A percentile compares a stretch with the other conserved stretches of the same genome.
Evolutionary conservation across 1,139 yeast species (phyloP).

Genomic region (Wickerhamomyces sp.): DNA sequence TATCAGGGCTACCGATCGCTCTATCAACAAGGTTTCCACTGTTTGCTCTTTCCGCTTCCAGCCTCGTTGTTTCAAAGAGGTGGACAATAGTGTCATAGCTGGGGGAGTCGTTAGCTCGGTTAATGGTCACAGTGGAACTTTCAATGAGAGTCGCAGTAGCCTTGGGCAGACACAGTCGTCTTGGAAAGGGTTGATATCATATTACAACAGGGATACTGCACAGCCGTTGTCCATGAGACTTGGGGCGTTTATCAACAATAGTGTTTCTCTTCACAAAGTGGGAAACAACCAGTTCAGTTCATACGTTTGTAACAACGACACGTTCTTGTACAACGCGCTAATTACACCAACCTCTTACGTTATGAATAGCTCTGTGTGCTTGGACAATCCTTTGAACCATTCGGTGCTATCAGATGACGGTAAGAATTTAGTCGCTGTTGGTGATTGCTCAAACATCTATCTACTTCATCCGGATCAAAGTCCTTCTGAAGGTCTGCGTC

Average conservation of each 20-base stretch:
- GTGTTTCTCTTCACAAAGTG: conserved; percentile 53
- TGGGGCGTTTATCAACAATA: conserved; percentile 81
- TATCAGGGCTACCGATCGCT: conserved; percentile 39
- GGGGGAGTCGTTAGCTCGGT: conserved; percentile 59
- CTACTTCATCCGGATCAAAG: conserved; percentile 40
- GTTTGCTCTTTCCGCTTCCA: conserved; percentile 49
- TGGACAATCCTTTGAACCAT: conserved; percentile 53
- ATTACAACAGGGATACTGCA: conserved; percentile 46
- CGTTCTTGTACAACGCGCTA: conserved; percentile 60
- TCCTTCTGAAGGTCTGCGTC: conserved; percentile 24
- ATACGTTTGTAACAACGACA: conserved; percentile 79
- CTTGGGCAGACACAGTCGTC: conserved; percentile 21
- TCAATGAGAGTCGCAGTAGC: conserved; percentile 23
- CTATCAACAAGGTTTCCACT: conserved; percentile 29
- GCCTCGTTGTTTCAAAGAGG: conserved; percentile 67
- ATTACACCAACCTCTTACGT: conserved; percentile 43
- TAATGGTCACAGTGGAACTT: conserved; percentile 15
- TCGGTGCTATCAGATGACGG: conserved; percentile 56
- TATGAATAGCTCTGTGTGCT: conserved; percentile 34
- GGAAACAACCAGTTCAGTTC: conserved; percentile 42
- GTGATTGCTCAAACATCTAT: conserved; percentile 51
- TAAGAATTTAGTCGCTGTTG: conserved; percentile 49
- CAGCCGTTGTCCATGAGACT: conserved; percentile 46
- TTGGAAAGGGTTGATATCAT: conserved; percentile 60
- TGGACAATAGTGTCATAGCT: conserved; percentile 53